These are phyloP conservation scores for Colletotrichum melonis DNA, from an alignment of 2,329 filamentous ascomycete species.

Conservation along the genomic window DNA sequence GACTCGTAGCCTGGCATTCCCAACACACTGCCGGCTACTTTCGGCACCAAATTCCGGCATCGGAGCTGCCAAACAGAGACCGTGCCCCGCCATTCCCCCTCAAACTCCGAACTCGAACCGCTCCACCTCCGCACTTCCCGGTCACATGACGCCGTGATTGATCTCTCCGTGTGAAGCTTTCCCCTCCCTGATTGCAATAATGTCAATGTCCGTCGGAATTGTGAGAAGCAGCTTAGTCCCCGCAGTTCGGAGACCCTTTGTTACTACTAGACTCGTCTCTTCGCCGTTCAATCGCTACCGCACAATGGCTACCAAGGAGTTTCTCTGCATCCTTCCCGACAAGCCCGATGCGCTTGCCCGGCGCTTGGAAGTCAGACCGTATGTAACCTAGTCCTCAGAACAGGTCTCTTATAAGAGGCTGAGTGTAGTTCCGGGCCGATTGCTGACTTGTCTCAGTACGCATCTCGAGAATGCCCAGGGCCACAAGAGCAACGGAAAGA, in stretches of 20 bases:
- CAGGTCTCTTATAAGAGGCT: not conserved
- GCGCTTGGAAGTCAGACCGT: constrained; percentile 27
- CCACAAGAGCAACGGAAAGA: constrained; percentile 34
- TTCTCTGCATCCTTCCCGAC: constrained; percentile 34
- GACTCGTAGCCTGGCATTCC: not conserved
- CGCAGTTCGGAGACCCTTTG: constrained; percentile 3
- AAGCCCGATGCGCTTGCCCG: constrained; percentile 30
- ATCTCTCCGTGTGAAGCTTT: not conserved
- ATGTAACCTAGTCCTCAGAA: not conserved
- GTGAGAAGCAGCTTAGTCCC: constrained; percentile 16
- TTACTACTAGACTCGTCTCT: not conserved
- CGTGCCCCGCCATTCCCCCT: not conserved
- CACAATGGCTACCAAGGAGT: constrained; percentile 34
- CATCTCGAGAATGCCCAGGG: constrained; percentile 35
- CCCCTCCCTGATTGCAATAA: not conserved
- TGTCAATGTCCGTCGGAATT: constrained; percentile 21
- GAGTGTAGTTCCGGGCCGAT: not conserved
- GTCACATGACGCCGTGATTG: constrained; percentile 8
- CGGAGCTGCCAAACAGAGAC: not conserved
- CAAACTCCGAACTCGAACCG: constrained; percentile 2
- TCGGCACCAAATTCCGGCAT: constrained; percentile 13
- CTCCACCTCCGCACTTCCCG: not conserved
- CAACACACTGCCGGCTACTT: not conserved
- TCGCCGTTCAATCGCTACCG: constrained; percentile 10
- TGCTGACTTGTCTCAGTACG: not conserved